Percentiles rank a stretch among this genome's conserved stretches.
Evolutionary conservation across 2,329 filamentous ascomycete genomes (phyloP).

Genomic region (Paecilomyces sp.): DNA sequence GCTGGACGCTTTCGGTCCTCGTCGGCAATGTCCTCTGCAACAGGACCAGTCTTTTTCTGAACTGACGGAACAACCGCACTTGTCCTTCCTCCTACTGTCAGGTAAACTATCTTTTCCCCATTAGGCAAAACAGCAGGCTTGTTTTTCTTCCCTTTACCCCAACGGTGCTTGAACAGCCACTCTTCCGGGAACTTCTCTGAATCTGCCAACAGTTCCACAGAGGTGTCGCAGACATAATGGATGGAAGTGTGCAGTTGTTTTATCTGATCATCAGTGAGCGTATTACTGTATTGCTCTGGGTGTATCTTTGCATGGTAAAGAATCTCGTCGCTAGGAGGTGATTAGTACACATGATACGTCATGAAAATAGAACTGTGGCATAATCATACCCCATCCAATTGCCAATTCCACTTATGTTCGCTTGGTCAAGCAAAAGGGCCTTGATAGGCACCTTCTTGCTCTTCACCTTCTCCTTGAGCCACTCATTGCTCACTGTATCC

Average conservation of each 20-base stretch:
- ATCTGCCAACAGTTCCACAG: constrained; percentile 72
- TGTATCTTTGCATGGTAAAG: constrained; percentile 84
- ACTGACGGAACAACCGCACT: constrained; percentile 79
- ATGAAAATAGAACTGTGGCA: constrained; percentile 1
- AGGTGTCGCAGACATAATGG: constrained; percentile 69
- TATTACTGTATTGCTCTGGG: constrained; percentile 87
- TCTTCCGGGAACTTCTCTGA: constrained; percentile 75
- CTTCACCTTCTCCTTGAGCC: constrained; percentile 62
- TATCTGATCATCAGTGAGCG: constrained; percentile 66
- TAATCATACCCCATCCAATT: constrained; percentile 77
- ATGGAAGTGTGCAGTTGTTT: constrained; percentile 65
- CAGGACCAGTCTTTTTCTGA: constrained; percentile 71
- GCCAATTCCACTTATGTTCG: constrained; percentile 82
- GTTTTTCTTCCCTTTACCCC: constrained; percentile 80
- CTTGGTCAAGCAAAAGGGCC: constrained; percentile 79
- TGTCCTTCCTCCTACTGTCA: constrained; percentile 86
- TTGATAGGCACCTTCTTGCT: constrained; percentile 82
- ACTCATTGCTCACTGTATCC: constrained; percentile 67
- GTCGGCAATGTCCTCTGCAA: constrained; percentile 45
- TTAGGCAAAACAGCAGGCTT: constrained; percentile 63
- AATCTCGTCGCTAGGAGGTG: constrained; percentile 62
- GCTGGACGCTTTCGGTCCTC: constrained; percentile 25
- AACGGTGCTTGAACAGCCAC: constrained; percentile 84
- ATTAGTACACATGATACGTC: not conserved
- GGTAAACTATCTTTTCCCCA: constrained; percentile 74